Base-by-base conservation (phyloP, 805 yeast species). In the Saccharomycopsis babjevae region DNA sequence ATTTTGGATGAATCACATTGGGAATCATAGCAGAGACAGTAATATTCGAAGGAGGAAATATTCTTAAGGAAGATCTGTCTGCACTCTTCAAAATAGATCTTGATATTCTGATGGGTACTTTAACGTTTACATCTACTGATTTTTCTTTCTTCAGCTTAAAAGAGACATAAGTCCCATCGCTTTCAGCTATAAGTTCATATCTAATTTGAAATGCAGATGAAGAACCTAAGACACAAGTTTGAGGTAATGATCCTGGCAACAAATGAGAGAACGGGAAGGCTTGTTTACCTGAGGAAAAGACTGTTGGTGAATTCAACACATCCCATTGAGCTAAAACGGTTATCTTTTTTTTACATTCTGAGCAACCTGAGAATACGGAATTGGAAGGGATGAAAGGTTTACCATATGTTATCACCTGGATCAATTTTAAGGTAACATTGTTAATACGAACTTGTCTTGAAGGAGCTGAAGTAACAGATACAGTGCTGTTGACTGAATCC, bases 1-100 rank as follows among this genome's bases (percentile, higher is more conserved):
- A 86, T 70, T 88, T 86, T 13, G 98, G 98, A 71, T 89, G 89
- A 38, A 89, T 80, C 16, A 91, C 96, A 65, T 88, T 88, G 1
- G 99, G 99, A 57, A 94, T 76, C 16, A 85, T 87, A 8, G 96
- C 94, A 32, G 87, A 83, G 6, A 97, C 96, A 2, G 90, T 85
- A 42, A 94, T 85, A 52, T 87, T 88, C 0, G 98, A 93, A 7
- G 99, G 98, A 0, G 99, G 99, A 72, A 94, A 94, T 0, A 94
- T 89, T 63, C 99, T 80, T 43, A 90, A 74, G 1, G 97, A 89
- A 68, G 88, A 89, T 67, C 91, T 79, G 70, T 92, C 97, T 1
- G 89, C 88, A 6, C 94, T 93, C 55, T 89, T 76, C 28, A 89
- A 71, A 36, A 93, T 82, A 61, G 96, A 86, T 67, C 99, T 79